Evolutionary conservation across 2,329 filamentous ascomycete species (phyloP), one percentile per base, ranked within the genome.

Genomic region (Basipetospora chlamydospora): DNA sequence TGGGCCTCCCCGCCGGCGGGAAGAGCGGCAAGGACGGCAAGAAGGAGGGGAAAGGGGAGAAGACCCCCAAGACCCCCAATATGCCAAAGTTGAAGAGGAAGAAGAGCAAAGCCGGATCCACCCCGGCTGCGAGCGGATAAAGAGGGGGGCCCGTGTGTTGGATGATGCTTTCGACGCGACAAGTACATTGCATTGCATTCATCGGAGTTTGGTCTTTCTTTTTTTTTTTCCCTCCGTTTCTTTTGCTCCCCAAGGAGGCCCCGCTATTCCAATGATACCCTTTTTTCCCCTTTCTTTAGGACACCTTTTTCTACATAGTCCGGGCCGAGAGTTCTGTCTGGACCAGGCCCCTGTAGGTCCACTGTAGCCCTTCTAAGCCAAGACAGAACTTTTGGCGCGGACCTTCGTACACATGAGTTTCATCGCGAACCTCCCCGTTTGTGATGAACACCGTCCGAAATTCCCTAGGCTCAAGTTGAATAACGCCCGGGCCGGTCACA

Each of bases 1-100:
- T 28, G 37, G 34, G 33, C 8, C 22, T 33, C 20, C 18, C 12
- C 12, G 25, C 28, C 33, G 42, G 43, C 6, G 38, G 53, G 26
- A 55, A 57, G 42, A 34, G 49, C 16, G 47, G 42, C 9, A 44
- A 47, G n/a, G 43, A 46, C 25, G 39, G 35, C 11, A 54, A 51
- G 43, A 55, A 58, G 44, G 55, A 56, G 32, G 52, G 46, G 23
- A 61, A 59, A 44, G 51, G 50, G 25, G 53, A 52, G 23, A 58
- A 56, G 47, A 51, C 49, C 31, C 47, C 47, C 15, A 43, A 42
- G 26, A 46, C 51, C 17, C 42, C 42, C 2, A 43, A 29, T 25
- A 26, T 42, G 4, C 44, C 46, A 13, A 61, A 59, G 44, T 53
- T 50, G 4, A 59, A 57, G 46, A 47, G 55, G 42, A 48, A 55